Percentiles rank a stretch among this genome's conserved stretches.
These are phyloP conservation scores for Verticillium longisporum DNA, from an alignment of 2,329 filamentous ascomycete species.

Conservation along the genomic window DNA sequence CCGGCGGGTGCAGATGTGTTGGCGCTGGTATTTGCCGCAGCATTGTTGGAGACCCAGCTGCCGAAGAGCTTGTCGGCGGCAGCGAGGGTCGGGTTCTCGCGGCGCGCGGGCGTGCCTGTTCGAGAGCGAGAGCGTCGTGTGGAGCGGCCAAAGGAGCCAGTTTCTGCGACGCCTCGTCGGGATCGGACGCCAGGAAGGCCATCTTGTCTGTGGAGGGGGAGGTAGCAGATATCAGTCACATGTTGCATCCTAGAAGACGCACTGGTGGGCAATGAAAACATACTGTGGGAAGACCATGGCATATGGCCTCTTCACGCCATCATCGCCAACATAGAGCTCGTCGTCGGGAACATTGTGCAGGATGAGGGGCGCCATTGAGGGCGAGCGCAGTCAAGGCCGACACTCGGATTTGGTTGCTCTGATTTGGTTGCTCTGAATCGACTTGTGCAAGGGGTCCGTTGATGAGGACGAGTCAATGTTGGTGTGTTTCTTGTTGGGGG, in stretches of 20 bases:
- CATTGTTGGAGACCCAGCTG: constrained; percentile 46
- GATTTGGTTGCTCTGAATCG: no score
- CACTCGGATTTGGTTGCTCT: no score
- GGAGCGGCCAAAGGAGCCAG: constrained; percentile 62
- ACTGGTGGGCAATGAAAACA: constrained; percentile 13
- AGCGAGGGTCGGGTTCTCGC: constrained; percentile 55
- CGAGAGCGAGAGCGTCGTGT: constrained; percentile 56
- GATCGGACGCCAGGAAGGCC: constrained; percentile 41
- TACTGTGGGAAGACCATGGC: constrained; percentile 61
- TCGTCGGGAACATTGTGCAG: constrained; percentile 64
- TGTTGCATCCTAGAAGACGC: neutral
- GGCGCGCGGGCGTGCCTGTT: constrained; percentile 50
- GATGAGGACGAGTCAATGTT: no score
- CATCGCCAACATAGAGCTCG: constrained; percentile 59
- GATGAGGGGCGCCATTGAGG: constrained; percentile 55
- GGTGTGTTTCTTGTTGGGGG: no score
- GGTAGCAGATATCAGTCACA: constrained; percentile 2
- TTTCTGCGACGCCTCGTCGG: constrained; percentile 49
- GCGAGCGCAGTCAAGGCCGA: neutral
- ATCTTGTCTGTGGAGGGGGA: constrained; percentile 38
- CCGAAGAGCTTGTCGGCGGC: constrained; percentile 57
- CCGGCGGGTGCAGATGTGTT: constrained; percentile 15
- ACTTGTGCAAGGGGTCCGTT: no score
- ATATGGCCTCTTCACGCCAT: constrained; percentile 58
- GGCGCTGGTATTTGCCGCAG: constrained; percentile 21